phyloP scores from a whole-genome alignment of 208 protist genomes.

The Acanthamoeba royreba region DNA sequence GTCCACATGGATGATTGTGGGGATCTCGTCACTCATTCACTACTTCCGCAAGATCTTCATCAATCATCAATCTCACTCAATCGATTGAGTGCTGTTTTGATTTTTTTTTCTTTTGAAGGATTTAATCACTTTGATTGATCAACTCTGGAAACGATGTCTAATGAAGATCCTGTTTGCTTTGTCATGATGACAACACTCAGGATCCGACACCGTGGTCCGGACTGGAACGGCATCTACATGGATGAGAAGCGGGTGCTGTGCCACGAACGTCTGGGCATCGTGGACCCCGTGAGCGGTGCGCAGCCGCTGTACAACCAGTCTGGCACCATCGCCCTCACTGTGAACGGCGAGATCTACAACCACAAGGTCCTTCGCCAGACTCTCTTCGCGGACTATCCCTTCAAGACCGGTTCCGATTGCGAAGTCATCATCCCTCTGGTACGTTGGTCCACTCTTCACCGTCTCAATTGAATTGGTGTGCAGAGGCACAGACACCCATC shows the following conservation, averaged over 20 bases:
- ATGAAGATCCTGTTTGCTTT: background rate
- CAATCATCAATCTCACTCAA: background rate
- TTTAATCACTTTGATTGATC: background rate
- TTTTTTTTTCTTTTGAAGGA: background rate
- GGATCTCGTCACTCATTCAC: background rate
- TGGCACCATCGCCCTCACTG: slow-evolving; percentile 68
- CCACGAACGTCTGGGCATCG: slow-evolving; percentile 82
- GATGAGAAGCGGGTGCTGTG: slow-evolving; percentile 59
- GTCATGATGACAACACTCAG: too few species aligned
- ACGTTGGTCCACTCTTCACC: background rate
- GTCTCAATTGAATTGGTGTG: background rate
- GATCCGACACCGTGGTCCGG: slow-evolving; percentile 79
- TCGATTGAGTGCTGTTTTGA: background rate
- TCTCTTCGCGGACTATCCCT: slow-evolving; percentile 66
- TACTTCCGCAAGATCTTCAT: background rate
- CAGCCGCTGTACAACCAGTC: slow-evolving; percentile 74
- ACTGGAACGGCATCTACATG: slow-evolving; percentile 79
- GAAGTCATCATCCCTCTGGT: slow-evolving; percentile 80
- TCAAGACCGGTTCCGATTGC: slow-evolving; percentile 84
- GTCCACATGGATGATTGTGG: too few species aligned
- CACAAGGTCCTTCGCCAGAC: slow-evolving; percentile 71
- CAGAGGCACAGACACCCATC: too few species aligned
- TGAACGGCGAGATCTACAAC: slow-evolving; percentile 94
- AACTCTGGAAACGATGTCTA: too few species aligned
- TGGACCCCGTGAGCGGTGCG: slow-evolving; percentile 77